Percentiles rank a stretch among this genome's conserved stretches.
These are phyloP conservation scores for Sarocladium brachiariae DNA, from an alignment of 2,329 filamentous ascomycete genomes.

Conservation along the genomic window DNA sequence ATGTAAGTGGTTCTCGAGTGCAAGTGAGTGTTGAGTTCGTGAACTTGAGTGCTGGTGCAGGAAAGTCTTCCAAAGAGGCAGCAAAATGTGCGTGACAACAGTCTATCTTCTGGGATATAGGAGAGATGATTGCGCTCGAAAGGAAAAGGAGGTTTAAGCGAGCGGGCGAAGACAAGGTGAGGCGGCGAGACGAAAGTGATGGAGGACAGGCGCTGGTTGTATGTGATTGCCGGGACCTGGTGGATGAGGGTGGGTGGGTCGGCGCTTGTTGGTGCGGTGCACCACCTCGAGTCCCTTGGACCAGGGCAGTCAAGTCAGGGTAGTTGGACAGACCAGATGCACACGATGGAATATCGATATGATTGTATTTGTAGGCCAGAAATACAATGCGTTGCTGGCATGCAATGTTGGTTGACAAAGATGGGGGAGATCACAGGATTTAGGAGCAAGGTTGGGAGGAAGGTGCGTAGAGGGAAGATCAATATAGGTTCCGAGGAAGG, in stretches of 20 bases:
- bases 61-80: neutral
- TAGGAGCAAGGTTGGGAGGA: neutral
- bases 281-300: slow-evolving; percentile 20
- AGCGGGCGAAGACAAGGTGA: slow-evolving; percentile 5
- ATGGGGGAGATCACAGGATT: neutral
- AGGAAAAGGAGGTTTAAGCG: slow-evolving; percentile 8
- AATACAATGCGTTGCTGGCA: neutral
- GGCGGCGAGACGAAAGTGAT: slow-evolving; percentile 7
- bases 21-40: too few relatives aligned
- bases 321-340: slow-evolving; percentile 20
- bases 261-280: slow-evolving; percentile 9
- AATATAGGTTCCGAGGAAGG: neutral
- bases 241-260: slow-evolving; percentile 9
- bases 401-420: neutral
- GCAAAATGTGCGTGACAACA: neutral
- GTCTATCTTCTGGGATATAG: neutral
- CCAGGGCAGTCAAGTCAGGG: slow-evolving; percentile 24
- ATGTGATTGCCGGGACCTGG: slow-evolving; percentile 10
- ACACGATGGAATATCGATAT: neutral
- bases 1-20: neutral
- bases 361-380: slow-evolving; percentile 15
- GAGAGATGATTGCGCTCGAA: neutral
- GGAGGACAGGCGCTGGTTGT: slow-evolving; percentile 9
- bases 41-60: neutral
- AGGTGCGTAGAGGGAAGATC: neutral